Percentiles rank a stretch among this genome's conserved stretches.
Conservation (phyloP, 2,329 filamentous ascomycete species). For the Lachnellula subtilissima region DNA sequence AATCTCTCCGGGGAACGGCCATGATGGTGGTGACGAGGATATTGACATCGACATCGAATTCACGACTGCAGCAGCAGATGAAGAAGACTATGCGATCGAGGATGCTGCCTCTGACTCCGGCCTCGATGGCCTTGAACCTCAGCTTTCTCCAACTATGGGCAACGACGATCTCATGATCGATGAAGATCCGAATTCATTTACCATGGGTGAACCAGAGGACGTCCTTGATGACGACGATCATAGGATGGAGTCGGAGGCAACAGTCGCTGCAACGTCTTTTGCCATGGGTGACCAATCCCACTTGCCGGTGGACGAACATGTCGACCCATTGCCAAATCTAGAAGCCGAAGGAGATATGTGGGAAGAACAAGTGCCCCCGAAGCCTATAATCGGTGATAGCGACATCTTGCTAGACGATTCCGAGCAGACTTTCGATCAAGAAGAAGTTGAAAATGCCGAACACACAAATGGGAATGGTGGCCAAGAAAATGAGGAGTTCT, state of each 20-base stretch:
- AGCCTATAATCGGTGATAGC: background rate
- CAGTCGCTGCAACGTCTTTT: conserved; percentile 12
- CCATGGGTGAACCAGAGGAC: too few relatives aligned
- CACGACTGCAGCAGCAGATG: conserved; percentile 39
- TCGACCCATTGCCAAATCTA: background rate
- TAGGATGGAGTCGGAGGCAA: conserved; percentile 18
- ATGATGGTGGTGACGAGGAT: conserved; percentile 39
- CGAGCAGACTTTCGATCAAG: conserved; percentile 1
- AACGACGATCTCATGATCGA: conserved; percentile 44
- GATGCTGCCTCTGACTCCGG: conserved; percentile 39
- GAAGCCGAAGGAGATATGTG: background rate
- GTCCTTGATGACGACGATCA: conserved; percentile 24
- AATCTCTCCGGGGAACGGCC: conserved; percentile 44
- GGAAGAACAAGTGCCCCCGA: background rate
- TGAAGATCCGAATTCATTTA: conserved; percentile 13
- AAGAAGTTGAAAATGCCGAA: background rate
- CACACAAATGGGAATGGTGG: background rate
- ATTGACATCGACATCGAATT: conserved; percentile 58
- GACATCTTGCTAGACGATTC: background rate
- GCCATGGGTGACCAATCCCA: conserved; percentile 3
- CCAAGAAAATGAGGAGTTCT: background rate
- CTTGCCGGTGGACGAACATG: background rate
- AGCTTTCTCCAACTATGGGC: conserved; percentile 33
- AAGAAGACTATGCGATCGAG: conserved; percentile 54
- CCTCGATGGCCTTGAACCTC: conserved; percentile 32